Evolutionary conservation across 2,329 filamentous ascomycete genomes (phyloP).

Genomic region (Coniochaeta sp.): DNA sequence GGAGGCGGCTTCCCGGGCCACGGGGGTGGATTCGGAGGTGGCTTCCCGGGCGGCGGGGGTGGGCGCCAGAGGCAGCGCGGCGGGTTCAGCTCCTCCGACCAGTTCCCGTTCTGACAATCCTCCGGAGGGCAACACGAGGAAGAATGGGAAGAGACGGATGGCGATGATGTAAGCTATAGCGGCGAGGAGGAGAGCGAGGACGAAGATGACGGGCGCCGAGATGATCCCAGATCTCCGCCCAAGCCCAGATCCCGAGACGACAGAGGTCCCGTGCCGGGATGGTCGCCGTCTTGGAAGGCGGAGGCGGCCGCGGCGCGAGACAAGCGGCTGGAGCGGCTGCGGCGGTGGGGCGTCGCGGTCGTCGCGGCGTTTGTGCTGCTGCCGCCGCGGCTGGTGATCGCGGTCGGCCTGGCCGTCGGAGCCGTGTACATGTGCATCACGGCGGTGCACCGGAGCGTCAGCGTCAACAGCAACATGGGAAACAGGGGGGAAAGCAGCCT

Average conservation of each 20-base stretch:
- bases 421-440: conserved; percentile 32
- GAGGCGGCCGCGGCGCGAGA: conserved; percentile 25
- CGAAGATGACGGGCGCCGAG: conserved; percentile 3
- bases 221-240: neutral
- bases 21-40: conserved; percentile 28
- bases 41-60: conserved; percentile 40
- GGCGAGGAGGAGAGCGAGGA: conserved; percentile 14
- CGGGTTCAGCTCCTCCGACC: conserved; percentile 24
- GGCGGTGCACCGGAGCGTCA: conserved; percentile 2
- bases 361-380: conserved; percentile 40
- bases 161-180: conserved; percentile 18
- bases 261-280: conserved; percentile 5
- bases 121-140: neutral
- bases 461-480: neutral
- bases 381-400: conserved; percentile 30
- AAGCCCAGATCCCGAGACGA: conserved; percentile 7
- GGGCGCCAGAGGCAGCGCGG: conserved; percentile 22
- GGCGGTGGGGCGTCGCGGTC: conserved; percentile 31
- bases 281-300: conserved; percentile 15
- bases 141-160: conserved; percentile 23
- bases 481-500: neutral
- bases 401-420: conserved; percentile 26
- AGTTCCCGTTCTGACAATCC: conserved; percentile 43
- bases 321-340: conserved; percentile 31
- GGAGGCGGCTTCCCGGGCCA: conserved; percentile 39